Evolutionary conservation across 2,329 filamentous ascomycete genomes (phyloP).

Genomic region (Aspergillus sp.): DNA sequence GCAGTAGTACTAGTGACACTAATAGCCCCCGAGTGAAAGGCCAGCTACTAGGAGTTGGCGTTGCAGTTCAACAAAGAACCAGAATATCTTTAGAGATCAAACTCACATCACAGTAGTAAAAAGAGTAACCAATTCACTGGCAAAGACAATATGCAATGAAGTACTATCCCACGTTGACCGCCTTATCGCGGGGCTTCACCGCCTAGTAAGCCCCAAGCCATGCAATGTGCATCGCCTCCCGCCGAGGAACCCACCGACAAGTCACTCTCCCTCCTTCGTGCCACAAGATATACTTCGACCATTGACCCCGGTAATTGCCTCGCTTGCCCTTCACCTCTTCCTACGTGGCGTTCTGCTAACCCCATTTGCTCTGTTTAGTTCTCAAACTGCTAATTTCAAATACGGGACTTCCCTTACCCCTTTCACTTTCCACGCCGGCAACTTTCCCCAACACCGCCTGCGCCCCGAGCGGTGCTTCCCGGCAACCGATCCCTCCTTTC

Average conservation of each 20-base stretch:
- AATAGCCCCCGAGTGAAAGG: too few species aligned
- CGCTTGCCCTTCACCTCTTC: background rate
- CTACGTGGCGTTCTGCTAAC: background rate
- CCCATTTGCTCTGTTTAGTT: background rate
- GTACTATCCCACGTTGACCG: background rate
- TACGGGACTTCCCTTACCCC: background rate
- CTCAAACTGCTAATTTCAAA: background rate
- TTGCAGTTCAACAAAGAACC: too few species aligned
- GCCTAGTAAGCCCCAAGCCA: background rate
- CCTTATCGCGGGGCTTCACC: background rate
- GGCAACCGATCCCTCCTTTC: slow-evolving; percentile 14
- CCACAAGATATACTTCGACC: background rate
- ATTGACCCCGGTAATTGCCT: background rate
- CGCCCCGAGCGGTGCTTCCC: slow-evolving; percentile 2
- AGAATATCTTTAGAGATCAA: too few species aligned
- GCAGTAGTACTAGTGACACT: too few species aligned
- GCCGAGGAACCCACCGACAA: background rate
- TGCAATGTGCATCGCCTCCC: background rate
- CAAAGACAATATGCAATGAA: too few species aligned
- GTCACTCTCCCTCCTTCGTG: background rate
- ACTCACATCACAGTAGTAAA: too few species aligned
- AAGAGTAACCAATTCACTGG: too few species aligned
- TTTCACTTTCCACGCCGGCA: background rate
- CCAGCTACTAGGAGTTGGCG: too few species aligned
- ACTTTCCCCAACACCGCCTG: background rate